Percentiles rank a stretch among this genome's conserved stretches.
Evolutionary conservation across 768 basidiomycete genomes (phyloP).

Genomic region (Tulasnella sp.): DNA sequence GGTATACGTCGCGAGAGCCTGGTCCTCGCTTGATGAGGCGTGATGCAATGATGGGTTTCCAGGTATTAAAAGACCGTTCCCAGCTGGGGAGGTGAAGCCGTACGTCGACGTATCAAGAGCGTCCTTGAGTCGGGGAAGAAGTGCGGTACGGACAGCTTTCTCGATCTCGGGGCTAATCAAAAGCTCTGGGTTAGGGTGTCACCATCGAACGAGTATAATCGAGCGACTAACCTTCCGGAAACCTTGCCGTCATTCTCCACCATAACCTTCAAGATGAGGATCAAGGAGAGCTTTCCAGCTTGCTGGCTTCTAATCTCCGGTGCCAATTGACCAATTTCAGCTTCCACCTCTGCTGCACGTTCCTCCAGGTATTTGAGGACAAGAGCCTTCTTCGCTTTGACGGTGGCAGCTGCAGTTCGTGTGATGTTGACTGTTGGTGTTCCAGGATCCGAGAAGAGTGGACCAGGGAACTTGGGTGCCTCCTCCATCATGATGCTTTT

Average conservation of each 20-base stretch:
- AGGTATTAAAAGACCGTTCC: not conserved
- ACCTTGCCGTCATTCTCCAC: constrained; percentile 86
- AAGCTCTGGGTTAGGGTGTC: not conserved
- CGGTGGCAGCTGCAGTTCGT: constrained; percentile 53
- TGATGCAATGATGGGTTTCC: not conserved
- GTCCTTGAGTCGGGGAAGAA: constrained; percentile 57
- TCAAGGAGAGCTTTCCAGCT: constrained; percentile 72
- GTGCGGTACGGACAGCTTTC: constrained; percentile 63
- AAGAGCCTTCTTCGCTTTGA: constrained; percentile 79
- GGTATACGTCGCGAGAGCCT: constrained; percentile 55
- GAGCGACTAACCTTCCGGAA: constrained; percentile 68
- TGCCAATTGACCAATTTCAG: constrained; percentile 67
- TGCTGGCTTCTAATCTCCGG: constrained; percentile 55
- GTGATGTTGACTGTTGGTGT: constrained; percentile 63
- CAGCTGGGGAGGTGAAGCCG: constrained; percentile 27
- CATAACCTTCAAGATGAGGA: constrained; percentile 72
- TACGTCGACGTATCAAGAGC: constrained; percentile 25
- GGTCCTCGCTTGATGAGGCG: constrained; percentile 40
- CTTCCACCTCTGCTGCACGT: constrained; percentile 69
- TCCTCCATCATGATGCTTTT: constrained; percentile 68
- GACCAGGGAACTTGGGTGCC: constrained; percentile 74
- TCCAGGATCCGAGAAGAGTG: constrained; percentile 74
- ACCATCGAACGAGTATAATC: not conserved
- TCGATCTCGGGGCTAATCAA: constrained; percentile 60
- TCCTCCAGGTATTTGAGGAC: constrained; percentile 74